phyloP scores from a whole-genome alignment of 2,329 filamentous ascomycete species.

The Aspergillus hiratsukae region DNA sequence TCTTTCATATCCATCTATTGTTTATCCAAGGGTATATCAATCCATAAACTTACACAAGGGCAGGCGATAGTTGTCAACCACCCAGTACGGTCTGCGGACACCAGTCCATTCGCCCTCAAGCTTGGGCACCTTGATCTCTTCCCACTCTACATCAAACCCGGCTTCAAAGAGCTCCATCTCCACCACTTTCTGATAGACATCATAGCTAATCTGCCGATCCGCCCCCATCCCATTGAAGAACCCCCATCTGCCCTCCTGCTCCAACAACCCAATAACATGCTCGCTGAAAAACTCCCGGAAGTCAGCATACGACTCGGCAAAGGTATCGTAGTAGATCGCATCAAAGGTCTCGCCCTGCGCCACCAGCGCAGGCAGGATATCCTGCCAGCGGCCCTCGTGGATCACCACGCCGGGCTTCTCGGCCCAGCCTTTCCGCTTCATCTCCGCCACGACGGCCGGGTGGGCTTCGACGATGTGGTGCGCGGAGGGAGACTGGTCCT shows the following conservation, averaged over 20 bases:
- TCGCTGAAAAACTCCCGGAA: conserved; percentile 85
- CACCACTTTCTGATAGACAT: conserved; percentile 88
- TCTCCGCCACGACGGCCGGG: conserved; percentile 65
- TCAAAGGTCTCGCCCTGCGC: conserved; percentile 69
- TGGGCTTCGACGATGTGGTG: conserved; percentile 90
- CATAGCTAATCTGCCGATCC: conserved; percentile 88
- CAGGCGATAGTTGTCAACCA: conserved; percentile 56
- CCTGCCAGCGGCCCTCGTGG: conserved; percentile 74
- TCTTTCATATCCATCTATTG: not conserved
- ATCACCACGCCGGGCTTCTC: conserved; percentile 57
- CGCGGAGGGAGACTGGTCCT: conserved; percentile 59
- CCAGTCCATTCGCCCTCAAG: conserved; percentile 82
- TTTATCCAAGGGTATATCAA: conserved; percentile 8
- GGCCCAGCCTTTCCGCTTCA: conserved; percentile 64
- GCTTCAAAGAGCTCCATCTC: conserved; percentile 89
- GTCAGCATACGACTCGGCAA: conserved; percentile 87
- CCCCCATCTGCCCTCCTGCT: conserved; percentile 51
- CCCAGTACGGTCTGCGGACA: conserved; percentile 85
- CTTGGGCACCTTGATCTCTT: conserved; percentile 68
- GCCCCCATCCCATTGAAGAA: conserved; percentile 78
- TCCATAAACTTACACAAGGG: conserved; percentile 40
- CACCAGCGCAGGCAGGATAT: conserved; percentile 65
- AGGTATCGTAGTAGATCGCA: conserved; percentile 95
- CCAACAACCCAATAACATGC: conserved; percentile 72
- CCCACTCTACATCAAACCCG: conserved; percentile 85